Evolutionary conservation across 352 stramenopile species (phyloP), one percentile per base, ranked within the genome.

Genomic region (Globisporangium sylvaticum): DNA sequence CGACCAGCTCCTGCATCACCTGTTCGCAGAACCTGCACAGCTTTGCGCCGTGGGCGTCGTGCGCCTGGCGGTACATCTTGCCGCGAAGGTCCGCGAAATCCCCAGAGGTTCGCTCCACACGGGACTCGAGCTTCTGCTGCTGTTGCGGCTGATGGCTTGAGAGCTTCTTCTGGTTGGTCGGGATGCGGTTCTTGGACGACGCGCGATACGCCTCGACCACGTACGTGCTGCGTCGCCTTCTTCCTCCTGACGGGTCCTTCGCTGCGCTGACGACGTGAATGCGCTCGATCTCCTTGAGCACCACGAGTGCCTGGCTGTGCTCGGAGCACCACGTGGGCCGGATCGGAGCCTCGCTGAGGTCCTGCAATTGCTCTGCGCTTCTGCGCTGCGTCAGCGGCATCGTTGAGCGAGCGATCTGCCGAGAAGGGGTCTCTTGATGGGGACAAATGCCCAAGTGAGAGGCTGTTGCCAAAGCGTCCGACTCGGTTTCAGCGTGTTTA

Each of bases 111-210:
- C 15, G 14, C 39, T 48, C 39, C 14, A 48, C 39, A 22, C 15
- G 39, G 1, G 39, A 48, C 39, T 48, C 39, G 22, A 37, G 52
- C 24, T 22, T 27, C 27, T 22, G 15, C 7, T 24, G 5, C 0
- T 39, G 50, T 27, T 20, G 22, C 8, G 20, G 50, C 24, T 56
- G 50, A 22, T 22, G 4, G 25, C 9, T 32, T 14, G 10, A 9
- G 1, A 31, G 27, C 53, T 5, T 25, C 53, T 58, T 20, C 5
- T 9, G 10, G 27, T 58, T 58, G 53, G 27, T 58, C 3, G 53
- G 53, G 27, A 58, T 58, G 53, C 53, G 53, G 27, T 58, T 58
- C 53, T 42, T 58, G 53, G 53, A 58, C 27, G 27, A 18, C 5
- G 53, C 15, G 37, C 53, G 53, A 14, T 25, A 58, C 27, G 15